Evolutionary conservation across 805 yeast genomes (phyloP).

Genomic region (Metschnikowia continentalis): DNA sequence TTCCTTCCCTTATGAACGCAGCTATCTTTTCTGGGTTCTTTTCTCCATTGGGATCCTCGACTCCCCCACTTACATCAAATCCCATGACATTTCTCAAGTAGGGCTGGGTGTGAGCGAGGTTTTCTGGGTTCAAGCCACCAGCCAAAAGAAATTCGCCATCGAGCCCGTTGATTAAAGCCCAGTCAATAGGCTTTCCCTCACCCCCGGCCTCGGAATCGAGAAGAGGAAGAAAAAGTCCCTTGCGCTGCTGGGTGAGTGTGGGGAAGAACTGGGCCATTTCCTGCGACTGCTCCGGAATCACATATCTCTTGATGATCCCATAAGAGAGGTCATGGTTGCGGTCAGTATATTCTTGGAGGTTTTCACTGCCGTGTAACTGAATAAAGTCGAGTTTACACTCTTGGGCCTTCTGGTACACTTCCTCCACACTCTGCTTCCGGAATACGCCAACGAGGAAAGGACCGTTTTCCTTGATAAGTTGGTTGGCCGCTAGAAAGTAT

Average conservation of each 20-base stretch:
- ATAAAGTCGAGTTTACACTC: slow-evolving; percentile 65
- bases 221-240: slow-evolving; percentile 51
- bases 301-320: slow-evolving; percentile 73
- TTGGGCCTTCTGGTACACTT: slow-evolving; percentile 44
- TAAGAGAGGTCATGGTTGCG: slow-evolving; percentile 35
- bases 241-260: neutral
- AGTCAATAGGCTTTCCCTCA: slow-evolving; percentile 76
- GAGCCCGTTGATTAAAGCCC: slow-evolving; percentile 42
- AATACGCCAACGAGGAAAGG: slow-evolving; percentile 88
- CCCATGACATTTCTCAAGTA: slow-evolving; percentile 66
- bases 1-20: slow-evolving; percentile 54
- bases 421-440: slow-evolving; percentile 69
- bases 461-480: slow-evolving; percentile 39
- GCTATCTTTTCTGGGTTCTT: slow-evolving; percentile 67
- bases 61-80: slow-evolving; percentile 94
- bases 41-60: slow-evolving; percentile 64
- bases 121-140: slow-evolving; percentile 82
- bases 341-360: slow-evolving; percentile 48
- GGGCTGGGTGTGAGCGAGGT: slow-evolving; percentile 51
- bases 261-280: slow-evolving; percentile 27
- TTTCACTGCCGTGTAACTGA: slow-evolving; percentile 75
- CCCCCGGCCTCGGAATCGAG: slow-evolving; percentile 92
- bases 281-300: slow-evolving; percentile 50
- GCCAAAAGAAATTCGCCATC: slow-evolving; percentile 60
- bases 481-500: slow-evolving; percentile 28